Percentiles rank a stretch among this genome's conserved stretches.
phyloP scores from a whole-genome alignment of 768 basidiomycete genomes.

The Leucosporidium yakuticum region DNA sequence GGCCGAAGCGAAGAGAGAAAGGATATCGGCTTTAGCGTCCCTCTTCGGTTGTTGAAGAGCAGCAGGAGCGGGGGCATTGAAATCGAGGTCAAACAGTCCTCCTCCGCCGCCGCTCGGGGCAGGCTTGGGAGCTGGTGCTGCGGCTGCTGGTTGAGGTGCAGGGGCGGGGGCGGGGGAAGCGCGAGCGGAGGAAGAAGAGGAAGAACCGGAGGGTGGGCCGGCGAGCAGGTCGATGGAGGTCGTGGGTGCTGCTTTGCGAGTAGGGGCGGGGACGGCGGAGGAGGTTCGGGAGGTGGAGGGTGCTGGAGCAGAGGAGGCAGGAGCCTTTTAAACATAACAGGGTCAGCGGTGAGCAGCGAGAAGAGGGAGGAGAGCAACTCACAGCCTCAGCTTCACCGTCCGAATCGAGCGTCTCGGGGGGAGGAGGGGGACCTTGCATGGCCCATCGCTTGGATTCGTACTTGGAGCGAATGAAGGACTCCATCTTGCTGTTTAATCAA shows the following conservation, averaged over 20 bases:
- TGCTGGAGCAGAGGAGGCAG: constrained; percentile 38
- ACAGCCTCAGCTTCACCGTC: constrained; percentile 31
- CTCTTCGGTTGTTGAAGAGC: constrained; percentile 22
- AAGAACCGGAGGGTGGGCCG: constrained; percentile 12
- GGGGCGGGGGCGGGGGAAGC: constrained; percentile 26
- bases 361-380: background rate
- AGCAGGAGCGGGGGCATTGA: constrained; percentile 50
- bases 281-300: constrained; percentile 39
- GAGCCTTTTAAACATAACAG: constrained; percentile 31
- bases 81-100: constrained; percentile 77
- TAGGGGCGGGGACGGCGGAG: constrained; percentile 13
- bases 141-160: constrained; percentile 26
- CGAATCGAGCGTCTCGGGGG: constrained; percentile 69
- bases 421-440: constrained; percentile 78
- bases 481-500: constrained; percentile 72
- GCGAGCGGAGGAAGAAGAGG: constrained; percentile 3
- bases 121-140: constrained; percentile 7
- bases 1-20: constrained; percentile 66
- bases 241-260: constrained; percentile 14
- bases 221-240: constrained; percentile 31
- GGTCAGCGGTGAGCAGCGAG: background rate
- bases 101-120: constrained; percentile 19
- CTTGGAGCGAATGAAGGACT: constrained; percentile 92
- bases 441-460: constrained; percentile 94
- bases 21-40: constrained; percentile 65